Evolutionary conservation across 805 yeast species (phyloP).

Genomic region (Candida mattraensis): DNA sequence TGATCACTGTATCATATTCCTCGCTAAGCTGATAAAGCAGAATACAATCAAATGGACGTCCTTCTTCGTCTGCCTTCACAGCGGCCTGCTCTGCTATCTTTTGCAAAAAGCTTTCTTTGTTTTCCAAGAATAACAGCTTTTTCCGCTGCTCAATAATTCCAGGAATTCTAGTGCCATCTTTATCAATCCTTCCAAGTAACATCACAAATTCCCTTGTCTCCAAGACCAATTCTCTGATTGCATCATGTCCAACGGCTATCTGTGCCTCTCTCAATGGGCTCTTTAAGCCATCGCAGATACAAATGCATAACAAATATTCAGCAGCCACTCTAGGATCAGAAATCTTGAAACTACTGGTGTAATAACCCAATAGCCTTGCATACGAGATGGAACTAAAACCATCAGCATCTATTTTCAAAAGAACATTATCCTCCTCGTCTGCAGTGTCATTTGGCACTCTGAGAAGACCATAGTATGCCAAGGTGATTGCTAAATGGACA

Average conservation of each 20-base stretch:
- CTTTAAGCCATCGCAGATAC: constrained; percentile 45
- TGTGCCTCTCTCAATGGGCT: constrained; percentile 39
- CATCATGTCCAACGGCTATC: constrained; percentile 64
- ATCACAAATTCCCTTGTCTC: constrained; percentile 82
- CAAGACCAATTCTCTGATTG: constrained; percentile 78
- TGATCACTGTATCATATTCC: constrained; percentile 79
- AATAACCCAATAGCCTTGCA: constrained; percentile 71
- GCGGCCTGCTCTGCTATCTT: constrained; percentile 86
- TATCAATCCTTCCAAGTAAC: constrained; percentile 79
- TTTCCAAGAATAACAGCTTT: constrained; percentile 55
- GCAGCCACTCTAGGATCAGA: constrained; percentile 89
- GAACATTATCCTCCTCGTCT: constrained; percentile 10
- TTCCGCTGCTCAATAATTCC: constrained; percentile 84
- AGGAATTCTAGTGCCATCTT: constrained; percentile 73
- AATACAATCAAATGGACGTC: constrained; percentile 81
- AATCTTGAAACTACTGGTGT: constrained; percentile 77
- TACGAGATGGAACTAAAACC: constrained; percentile 40
- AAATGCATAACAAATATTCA: constrained; percentile 78
- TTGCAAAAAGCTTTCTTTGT: constrained; percentile 59
- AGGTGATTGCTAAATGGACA: constrained; percentile 83
- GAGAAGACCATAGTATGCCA: constrained; percentile 71
- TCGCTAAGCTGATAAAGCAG: constrained; percentile 84
- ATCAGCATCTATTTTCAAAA: constrained; percentile 35
- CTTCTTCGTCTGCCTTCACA: constrained; percentile 84
- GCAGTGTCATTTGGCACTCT: constrained; percentile 36